Conservation (phyloP, 2,329 filamentous ascomycete genomes). For the Setomelanomma holmii region DNA sequence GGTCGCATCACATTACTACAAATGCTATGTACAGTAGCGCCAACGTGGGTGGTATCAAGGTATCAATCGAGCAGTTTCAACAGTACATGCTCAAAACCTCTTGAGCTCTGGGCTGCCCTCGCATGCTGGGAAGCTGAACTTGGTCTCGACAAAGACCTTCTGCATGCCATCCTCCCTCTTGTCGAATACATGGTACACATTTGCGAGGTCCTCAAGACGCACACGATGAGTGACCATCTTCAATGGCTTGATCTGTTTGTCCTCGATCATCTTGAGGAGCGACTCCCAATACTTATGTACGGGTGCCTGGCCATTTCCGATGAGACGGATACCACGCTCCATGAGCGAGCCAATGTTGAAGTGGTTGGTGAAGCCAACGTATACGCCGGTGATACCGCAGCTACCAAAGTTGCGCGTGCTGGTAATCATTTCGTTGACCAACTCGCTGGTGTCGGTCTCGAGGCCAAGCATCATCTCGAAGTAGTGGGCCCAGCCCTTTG, state of each 20-base stretch:
- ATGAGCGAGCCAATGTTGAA: constrained; percentile 85
- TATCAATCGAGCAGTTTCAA: background rate
- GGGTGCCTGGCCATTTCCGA: constrained; percentile 72
- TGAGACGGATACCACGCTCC: constrained; percentile 84
- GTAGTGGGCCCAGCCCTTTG: constrained; percentile 67
- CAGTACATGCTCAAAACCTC: constrained; percentile 38
- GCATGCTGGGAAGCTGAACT: constrained; percentile 61
- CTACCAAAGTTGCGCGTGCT: constrained; percentile 75
- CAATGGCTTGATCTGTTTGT: constrained; percentile 73
- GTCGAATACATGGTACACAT: constrained; percentile 68
- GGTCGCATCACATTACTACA: background rate
- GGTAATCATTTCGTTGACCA: constrained; percentile 80
- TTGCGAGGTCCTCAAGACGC: constrained; percentile 56
- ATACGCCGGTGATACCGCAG: constrained; percentile 77
- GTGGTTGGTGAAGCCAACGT: constrained; percentile 74
- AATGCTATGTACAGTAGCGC: background rate
- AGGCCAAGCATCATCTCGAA: constrained; percentile 68
- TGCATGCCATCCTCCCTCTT: constrained; percentile 78
- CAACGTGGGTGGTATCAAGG: background rate
- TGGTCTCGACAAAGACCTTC: constrained; percentile 75
- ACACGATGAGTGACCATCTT: constrained; percentile 85
- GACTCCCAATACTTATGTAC: constrained; percentile 86
- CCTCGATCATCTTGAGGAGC: constrained; percentile 72
- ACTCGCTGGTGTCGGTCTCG: constrained; percentile 85
- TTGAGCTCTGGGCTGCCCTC: constrained; percentile 61